These are phyloP conservation scores for Tetraselmis striata DNA, from an alignment of 139 green algal genomes.

Conservation along the genomic window DNA sequence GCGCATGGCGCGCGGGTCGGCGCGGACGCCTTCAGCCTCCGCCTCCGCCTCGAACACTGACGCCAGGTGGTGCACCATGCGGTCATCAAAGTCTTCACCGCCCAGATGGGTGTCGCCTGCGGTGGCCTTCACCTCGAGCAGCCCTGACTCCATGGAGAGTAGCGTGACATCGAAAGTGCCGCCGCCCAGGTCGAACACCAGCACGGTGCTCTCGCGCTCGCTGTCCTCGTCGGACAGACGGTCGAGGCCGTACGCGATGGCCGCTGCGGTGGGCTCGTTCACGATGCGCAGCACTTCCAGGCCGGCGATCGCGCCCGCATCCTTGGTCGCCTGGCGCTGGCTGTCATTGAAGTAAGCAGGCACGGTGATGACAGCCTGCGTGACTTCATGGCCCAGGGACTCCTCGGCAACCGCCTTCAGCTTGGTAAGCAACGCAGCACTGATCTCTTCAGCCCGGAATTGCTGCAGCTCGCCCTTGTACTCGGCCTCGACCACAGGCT, in stretches of 20 bases:
- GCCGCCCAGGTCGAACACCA: slow-evolving; percentile 81
- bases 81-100: slow-evolving; percentile 67
- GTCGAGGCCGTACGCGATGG: slow-evolving; percentile 70
- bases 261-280: slow-evolving; percentile 59
- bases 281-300: slow-evolving; percentile 52
- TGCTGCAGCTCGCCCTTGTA: slow-evolving; percentile 19
- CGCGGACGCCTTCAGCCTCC: neutral
- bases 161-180: slow-evolving; percentile 75
- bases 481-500: neutral
- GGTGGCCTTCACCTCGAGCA: neutral
- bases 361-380: slow-evolving; percentile 61
- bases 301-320: slow-evolving; percentile 34
- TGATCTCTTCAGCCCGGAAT: slow-evolving; percentile 15
- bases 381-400: slow-evolving; percentile 1
- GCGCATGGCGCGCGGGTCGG: slow-evolving; percentile 7
- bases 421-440: neutral
- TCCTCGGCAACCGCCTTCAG: slow-evolving; percentile 22
- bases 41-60: slow-evolving; percentile 15
- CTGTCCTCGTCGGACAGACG: neutral
- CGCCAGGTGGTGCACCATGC: slow-evolving; percentile 8
- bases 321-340: slow-evolving; percentile 51
- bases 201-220: slow-evolving; percentile 41
- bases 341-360: slow-evolving; percentile 56
- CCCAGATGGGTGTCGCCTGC: slow-evolving; percentile 61
- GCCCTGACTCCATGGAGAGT: slow-evolving; percentile 20